Percentiles rank a stretch among this genome's conserved stretches.
phyloP scores from a whole-genome alignment of 805 yeast species.

The Kodamaea sagamina region DNA sequence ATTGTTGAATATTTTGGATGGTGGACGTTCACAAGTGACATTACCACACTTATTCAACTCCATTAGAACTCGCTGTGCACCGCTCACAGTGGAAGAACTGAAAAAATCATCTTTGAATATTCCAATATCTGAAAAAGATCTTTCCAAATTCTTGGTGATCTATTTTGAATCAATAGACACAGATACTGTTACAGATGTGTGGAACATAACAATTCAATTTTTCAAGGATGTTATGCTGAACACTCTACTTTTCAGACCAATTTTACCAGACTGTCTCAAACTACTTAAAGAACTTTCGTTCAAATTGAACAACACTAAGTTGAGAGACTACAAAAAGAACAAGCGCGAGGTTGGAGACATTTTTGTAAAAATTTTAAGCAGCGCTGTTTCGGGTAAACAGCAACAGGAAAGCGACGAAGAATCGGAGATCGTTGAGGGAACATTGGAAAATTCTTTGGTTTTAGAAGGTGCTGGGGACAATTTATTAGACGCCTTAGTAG shows the following conservation, averaged over 20 bases:
- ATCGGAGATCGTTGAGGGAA: slow-evolving; percentile 12
- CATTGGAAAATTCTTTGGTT: slow-evolving; percentile 11
- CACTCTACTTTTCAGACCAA: slow-evolving; percentile 45
- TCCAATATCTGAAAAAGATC: slow-evolving; percentile 44
- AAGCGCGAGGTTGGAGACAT: slow-evolving; percentile 56
- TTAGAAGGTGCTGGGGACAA: slow-evolving; percentile 40
- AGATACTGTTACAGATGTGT: slow-evolving; percentile 80
- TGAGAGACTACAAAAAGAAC: slow-evolving; percentile 61
- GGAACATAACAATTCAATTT: slow-evolving; percentile 58
- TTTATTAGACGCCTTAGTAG: slow-evolving; percentile 35
- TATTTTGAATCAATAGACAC: slow-evolving; percentile 69
- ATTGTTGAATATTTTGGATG: slow-evolving; percentile 77
- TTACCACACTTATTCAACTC: slow-evolving; percentile 67
- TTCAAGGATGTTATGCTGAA: slow-evolving; percentile 58
- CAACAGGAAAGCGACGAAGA: slow-evolving; percentile 18
- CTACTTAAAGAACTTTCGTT: slow-evolving; percentile 53
- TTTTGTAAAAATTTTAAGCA: slow-evolving; percentile 33
- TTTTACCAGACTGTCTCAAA: slow-evolving; percentile 56
- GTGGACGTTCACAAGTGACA: slow-evolving; percentile 75
- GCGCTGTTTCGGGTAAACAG: slow-evolving; percentile 13
- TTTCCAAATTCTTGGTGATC: slow-evolving; percentile 55
- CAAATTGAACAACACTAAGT: slow-evolving; percentile 59
- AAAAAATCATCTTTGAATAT: slow-evolving; percentile 50
- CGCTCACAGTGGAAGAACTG: slow-evolving; percentile 31
- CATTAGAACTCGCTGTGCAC: slow-evolving; percentile 48